Evolutionary conservation across 2,329 filamentous ascomycete species (phyloP).

Genomic region (Colletotrichum theobromicola): DNA sequence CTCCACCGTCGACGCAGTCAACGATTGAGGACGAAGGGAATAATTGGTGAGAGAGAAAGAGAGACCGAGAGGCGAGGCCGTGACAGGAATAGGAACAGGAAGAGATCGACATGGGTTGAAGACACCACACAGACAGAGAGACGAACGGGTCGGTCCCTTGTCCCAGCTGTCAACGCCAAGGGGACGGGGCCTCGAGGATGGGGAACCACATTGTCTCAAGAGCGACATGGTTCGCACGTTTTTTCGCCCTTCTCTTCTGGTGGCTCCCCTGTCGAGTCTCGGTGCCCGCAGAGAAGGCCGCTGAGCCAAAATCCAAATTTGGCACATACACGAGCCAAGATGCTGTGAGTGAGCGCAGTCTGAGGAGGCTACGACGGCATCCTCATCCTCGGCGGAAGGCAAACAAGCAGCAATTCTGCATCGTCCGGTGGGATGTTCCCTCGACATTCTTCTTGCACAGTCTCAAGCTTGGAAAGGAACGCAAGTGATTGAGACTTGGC

Average conservation of each 20-base stretch:
- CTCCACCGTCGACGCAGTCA: constrained; percentile 17
- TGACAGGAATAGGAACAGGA: constrained; percentile 9
- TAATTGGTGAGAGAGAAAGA: background rate
- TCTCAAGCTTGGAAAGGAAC: background rate
- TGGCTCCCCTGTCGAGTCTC: background rate
- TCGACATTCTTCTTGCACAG: background rate
- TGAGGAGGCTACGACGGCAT: background rate
- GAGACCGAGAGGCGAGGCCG: background rate
- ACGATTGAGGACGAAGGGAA: constrained; percentile 9
- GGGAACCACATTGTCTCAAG: constrained; percentile 17
- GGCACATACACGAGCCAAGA: background rate
- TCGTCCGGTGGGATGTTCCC: background rate
- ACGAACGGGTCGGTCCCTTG: constrained; percentile 2
- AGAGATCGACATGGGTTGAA: background rate
- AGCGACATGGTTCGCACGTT: constrained; percentile 13
- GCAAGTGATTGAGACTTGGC: constrained; percentile 1
- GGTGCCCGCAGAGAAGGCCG: background rate
- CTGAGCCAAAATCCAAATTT: constrained; percentile 12
- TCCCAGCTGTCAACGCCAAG: constrained; percentile 16
- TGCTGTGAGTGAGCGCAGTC: background rate
- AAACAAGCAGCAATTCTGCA: background rate
- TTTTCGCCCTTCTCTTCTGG: background rate
- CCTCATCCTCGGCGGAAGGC: background rate
- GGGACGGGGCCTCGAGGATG: background rate
- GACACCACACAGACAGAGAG: background rate